Evolutionary conservation across 495 filamentous ascomycete genomes (phyloP).

Genomic region (Daldinia grandis): DNA sequence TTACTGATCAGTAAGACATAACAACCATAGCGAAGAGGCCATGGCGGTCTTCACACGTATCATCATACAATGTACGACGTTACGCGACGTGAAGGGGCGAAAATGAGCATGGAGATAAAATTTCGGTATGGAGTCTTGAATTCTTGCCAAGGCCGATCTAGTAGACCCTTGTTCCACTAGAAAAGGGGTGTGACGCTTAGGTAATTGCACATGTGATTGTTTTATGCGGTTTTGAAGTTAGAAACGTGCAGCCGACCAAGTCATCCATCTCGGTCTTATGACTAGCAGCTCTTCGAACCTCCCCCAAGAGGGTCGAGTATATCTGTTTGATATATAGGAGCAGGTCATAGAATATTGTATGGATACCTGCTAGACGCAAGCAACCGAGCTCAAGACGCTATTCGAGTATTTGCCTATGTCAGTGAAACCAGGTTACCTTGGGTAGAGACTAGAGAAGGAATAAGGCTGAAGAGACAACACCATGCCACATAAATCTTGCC

Average conservation of each 20-base stretch:
- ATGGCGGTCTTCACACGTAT: neutral
- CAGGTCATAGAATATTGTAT: neutral
- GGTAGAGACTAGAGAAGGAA: neutral
- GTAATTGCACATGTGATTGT: conserved; percentile 15
- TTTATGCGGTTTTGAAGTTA: neutral
- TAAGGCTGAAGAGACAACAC: neutral
- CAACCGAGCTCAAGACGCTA: neutral
- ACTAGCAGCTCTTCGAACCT: neutral
- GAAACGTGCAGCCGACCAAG: neutral
- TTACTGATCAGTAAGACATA: conserved; percentile 2
- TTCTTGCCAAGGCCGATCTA: conserved; percentile 27
- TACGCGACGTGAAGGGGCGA: conserved; percentile 3
- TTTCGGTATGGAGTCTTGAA: conserved; percentile 23
- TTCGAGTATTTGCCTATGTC: neutral
- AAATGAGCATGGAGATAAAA: neutral
- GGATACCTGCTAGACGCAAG: neutral
- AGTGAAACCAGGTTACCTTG: neutral
- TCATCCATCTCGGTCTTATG: neutral
- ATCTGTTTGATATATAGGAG: neutral
- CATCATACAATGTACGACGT: conserved; percentile 11
- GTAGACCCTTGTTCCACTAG: neutral
- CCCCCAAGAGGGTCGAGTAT: neutral
- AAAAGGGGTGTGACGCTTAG: neutral
- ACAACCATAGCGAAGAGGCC: neutral
- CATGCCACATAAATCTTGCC: neutral